Base-by-base conservation (phyloP, 768 basidiomycete genomes). In the Pleurotus tuber-regium region DNA sequence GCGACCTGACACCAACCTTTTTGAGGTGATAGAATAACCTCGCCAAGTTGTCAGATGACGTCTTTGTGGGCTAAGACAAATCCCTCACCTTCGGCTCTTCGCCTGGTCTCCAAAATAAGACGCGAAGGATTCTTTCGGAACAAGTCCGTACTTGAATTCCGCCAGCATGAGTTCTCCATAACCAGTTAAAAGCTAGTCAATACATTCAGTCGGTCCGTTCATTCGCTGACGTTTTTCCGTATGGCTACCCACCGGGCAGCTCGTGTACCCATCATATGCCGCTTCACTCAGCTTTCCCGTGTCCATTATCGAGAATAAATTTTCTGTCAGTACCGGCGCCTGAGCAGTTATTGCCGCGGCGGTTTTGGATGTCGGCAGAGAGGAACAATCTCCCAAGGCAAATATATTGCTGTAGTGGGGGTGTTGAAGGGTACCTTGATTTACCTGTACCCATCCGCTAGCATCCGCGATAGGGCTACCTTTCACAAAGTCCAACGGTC, bases 311-410 rank as follows among this genome's bases (percentile, higher is more conserved):
- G 83, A 83, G 66, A 83, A 86, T 30, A 98, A 54, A 69, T 98
- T 98, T 69, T 98, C 90, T 1, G 86, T 81, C 39, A 98, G 76
- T 4, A 99, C 86, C 9, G 96, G 96, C 1, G 89, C 85, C 67
- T 99, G 92, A 0, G 83, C 83, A 2, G 90, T 92, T 61, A 98
- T 88, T 4, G 95, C 96, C 11, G 96, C 95, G 0, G 89, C 92
- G 0, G 96, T 99, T 77, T 96, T 99, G 67, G 90, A 92, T 23
- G 93, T 98, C 6, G 96, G 96, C 24, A 97, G 69, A 29, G 86
- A 89, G 19, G 91, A 89, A 61, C 89, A 89, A 64, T 99, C 96
- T n/a, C 96, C 96, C 9, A 98, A 63, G 6, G 91, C 78, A 67
- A 94, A 98, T 25, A 98, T 79, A 66, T 97, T 98, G 33, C 74